Base-by-base conservation (phyloP, 805 yeast genomes). In the Saturnispora mendoncae region DNA sequence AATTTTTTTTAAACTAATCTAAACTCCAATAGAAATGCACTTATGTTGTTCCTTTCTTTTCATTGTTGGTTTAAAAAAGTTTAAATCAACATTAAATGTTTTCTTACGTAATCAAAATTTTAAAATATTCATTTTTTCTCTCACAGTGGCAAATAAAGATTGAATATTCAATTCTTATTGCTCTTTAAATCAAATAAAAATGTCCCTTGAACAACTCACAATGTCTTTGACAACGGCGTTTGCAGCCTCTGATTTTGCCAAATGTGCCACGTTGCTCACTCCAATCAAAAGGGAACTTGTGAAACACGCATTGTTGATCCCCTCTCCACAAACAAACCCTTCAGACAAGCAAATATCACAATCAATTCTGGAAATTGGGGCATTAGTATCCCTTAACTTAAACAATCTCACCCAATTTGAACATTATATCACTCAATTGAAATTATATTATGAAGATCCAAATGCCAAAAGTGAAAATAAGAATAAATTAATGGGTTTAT, bases 301-400 rank as follows among this genome's bases (percentile, higher is more conserved):
- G 51, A 79, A 84, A 56, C 78, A 79, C 49, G 77, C 81, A 46
- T 65, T 90, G 34, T 72, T 92, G 45, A 75, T 87, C 20, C 97
- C 97, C 15, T 40, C 56, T 14, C 43, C 62, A 5, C 67, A 62
- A 39, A 52, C 60, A 42, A 71, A 71, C 43, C 57, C 76, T 27
- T 74, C 72, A 44, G 96, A 88, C 62, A 70, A 87, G 43, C 68
- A 72, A 46, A 84, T 86, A 30, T 78, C 95, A 6, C 78, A 94
- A 51, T 76, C 82, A 31, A 82, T 90, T 33, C 66, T 92, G 38
- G 97, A 92, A 60, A 75, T 87, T 45, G 96, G 95, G 10, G 94
- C 95, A 0, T 66, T 90, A 40, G 73, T 84, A 14, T 73, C 88
- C 38, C 76, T 92, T 46, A 80, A 80, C 50, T 58, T 72, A 33